phyloP scores from a whole-genome alignment of 257 asterid genomes.

The Solanum clarkiae region DNA sequence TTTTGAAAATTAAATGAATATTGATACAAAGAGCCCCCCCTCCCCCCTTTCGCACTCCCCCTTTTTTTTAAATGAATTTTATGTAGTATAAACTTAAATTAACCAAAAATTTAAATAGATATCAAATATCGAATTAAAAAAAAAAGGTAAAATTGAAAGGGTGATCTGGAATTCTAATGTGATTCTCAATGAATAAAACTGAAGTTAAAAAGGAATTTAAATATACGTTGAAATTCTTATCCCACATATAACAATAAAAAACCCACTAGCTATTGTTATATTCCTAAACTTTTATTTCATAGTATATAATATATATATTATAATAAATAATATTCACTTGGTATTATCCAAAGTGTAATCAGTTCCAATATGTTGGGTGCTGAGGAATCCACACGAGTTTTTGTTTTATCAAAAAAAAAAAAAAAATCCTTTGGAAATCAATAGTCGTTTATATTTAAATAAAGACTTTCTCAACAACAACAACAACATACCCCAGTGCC shows the following conservation, averaged over 20 bases:
- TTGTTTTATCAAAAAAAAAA: not conserved
- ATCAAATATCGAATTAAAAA: not conserved
- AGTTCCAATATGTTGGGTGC: constrained; percentile 18
- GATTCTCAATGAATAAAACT: constrained; percentile 10
- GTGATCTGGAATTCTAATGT: not conserved
- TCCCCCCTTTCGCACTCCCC: too few relatives aligned
- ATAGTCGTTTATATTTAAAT: not conserved
- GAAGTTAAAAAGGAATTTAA: constrained; percentile 1
- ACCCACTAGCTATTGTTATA: constrained; percentile 5
- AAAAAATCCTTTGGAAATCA: not conserved
- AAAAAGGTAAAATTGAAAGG: not conserved
- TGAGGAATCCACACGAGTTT: constrained; percentile 14
- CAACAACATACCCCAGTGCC: too few relatives aligned
- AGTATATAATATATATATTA: not conserved
- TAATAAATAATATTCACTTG: not conserved
- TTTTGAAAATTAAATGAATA: not conserved
- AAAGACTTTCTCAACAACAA: too few relatives aligned
- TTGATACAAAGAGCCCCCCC: not conserved
- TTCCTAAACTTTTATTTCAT: not conserved
- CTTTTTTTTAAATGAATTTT: not conserved
- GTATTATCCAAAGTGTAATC: constrained; percentile 9
- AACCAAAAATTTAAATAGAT: not conserved
- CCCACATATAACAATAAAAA: not conserved
- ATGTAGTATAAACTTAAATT: not conserved
- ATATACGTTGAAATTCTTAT: constrained; percentile 12